Percentiles rank a stretch among this genome's conserved stretches.
These are phyloP conservation scores for Paraphoma sp. DNA, from an alignment of 2,329 filamentous ascomycete species.

Conservation along the genomic window DNA sequence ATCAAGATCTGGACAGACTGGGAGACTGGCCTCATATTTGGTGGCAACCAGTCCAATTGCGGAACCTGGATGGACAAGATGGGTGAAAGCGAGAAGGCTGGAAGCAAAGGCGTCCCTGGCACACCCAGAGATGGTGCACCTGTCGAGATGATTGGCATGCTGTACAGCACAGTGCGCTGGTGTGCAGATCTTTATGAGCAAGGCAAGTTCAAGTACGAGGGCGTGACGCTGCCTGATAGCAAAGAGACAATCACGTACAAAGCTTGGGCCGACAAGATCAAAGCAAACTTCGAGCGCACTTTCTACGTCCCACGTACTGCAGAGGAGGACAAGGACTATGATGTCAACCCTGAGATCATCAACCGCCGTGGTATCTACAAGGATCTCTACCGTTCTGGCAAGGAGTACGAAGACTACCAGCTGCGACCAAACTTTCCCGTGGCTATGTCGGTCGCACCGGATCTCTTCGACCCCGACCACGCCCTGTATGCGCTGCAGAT, in stretches of 20 bases:
- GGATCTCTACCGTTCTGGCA: slow-evolving; percentile 90
- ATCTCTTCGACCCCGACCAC: slow-evolving; percentile 80
- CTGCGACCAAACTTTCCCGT: slow-evolving; percentile 93
- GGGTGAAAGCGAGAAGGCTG: slow-evolving; percentile 93
- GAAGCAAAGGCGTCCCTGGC: slow-evolving; percentile 90
- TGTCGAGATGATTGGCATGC: slow-evolving; percentile 90
- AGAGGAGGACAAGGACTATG: slow-evolving; percentile 76
- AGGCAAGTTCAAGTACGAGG: slow-evolving; percentile 74
- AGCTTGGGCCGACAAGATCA: slow-evolving; percentile 81
- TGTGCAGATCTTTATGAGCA: slow-evolving; percentile 69
- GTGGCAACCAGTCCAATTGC: slow-evolving; percentile 92
- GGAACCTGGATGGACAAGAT: slow-evolving; percentile 99
- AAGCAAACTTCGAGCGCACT: slow-evolving; percentile 86
- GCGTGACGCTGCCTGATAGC: slow-evolving; percentile 72
- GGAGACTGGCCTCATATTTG: slow-evolving; percentile 88
- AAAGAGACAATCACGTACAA: slow-evolving; percentile 68
- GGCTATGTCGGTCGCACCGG: slow-evolving; percentile 91
- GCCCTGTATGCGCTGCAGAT: slow-evolving; percentile 81
- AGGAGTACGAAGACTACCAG: slow-evolving; percentile 98
- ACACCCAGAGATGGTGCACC: slow-evolving; percentile 97
- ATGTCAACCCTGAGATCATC: slow-evolving; percentile 78
- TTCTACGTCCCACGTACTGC: slow-evolving; percentile 81
- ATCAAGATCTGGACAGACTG: slow-evolving; percentile 92
- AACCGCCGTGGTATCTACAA: slow-evolving; percentile 98
- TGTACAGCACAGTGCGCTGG: slow-evolving; percentile 91